Conservation (phyloP, 441 rosid species). For the Cnidoscolus chayamansa region DNA sequence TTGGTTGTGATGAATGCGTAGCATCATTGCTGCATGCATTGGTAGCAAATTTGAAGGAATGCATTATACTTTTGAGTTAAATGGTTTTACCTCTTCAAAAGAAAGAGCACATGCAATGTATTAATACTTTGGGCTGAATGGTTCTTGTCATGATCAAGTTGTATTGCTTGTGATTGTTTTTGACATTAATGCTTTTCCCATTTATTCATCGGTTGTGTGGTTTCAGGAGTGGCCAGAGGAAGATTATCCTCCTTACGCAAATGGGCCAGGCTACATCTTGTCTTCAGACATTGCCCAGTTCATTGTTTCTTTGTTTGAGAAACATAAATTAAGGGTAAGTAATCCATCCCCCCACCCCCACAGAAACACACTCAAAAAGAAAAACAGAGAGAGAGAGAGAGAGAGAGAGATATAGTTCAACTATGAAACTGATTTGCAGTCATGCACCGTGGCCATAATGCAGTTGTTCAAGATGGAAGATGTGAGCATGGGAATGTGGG, state of each 20-base stretch:
- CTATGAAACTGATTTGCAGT: too few relatives aligned
- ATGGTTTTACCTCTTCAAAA: background rate
- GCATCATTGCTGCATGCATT: constrained; percentile 1
- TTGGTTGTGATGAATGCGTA: background rate
- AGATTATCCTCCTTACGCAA: constrained; percentile 94
- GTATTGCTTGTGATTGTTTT: background rate
- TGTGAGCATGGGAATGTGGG: constrained; percentile 99
- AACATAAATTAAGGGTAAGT: constrained; percentile 67
- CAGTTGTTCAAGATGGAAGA: constrained; percentile 99
- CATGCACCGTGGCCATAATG: constrained; percentile 2
- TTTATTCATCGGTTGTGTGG: constrained; percentile 9
- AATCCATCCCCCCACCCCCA: background rate
- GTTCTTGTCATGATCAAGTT: background rate
- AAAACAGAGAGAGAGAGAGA: too few relatives aligned
- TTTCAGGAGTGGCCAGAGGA: constrained; percentile 96
- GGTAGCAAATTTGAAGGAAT: background rate
- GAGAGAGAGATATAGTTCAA: too few relatives aligned
- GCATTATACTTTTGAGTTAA: too few relatives aligned
- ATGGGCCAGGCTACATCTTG: constrained; percentile 88
- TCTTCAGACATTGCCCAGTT: constrained; percentile 75
- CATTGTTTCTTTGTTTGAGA: constrained; percentile 76
- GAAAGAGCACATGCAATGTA: background rate
- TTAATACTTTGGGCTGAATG: background rate
- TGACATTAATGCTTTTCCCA: background rate
- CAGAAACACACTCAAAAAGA: too few relatives aligned